Conservation (phyloP, 441 rosid species). For the Dalechampia spathulata region DNA sequence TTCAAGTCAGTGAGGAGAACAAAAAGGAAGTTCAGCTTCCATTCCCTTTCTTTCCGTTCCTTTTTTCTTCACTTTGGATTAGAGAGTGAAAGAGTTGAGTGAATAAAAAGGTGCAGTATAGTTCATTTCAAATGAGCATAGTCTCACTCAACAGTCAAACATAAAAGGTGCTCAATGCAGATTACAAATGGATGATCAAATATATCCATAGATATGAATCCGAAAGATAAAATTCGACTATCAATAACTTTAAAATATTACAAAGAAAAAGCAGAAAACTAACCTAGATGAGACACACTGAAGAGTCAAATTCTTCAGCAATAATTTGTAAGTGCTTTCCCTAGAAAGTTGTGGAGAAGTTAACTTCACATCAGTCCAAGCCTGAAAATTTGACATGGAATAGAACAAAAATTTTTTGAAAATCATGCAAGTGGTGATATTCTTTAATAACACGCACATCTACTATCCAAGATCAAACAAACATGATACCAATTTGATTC, state of each 20-base stretch:
- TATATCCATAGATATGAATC: background rate
- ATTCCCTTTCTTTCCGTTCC: background rate
- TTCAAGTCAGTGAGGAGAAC: too few relatives aligned
- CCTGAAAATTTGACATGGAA: conserved; percentile 33
- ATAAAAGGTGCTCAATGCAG: too few relatives aligned
- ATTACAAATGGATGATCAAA: too few relatives aligned
- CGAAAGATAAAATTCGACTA: background rate
- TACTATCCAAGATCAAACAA: too few relatives aligned
- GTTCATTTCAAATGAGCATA: background rate
- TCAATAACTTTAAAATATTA: background rate
- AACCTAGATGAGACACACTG: conserved; percentile 66
- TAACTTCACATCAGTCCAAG: conserved; percentile 81
- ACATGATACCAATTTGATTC: background rate
- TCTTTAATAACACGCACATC: too few relatives aligned
- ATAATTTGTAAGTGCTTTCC: conserved; percentile 75
- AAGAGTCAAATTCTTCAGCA: conserved; percentile 54
- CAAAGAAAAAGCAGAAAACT: too few relatives aligned
- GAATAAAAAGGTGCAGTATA: background rate
- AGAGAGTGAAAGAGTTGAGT: background rate
- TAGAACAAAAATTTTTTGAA: conserved; percentile 4
- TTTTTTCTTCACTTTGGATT: background rate
- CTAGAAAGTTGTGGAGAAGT: conserved; percentile 91
- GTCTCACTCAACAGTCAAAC: conserved; percentile 1
- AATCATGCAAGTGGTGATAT: too few relatives aligned
- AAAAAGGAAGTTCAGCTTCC: too few relatives aligned